Conservation (phyloP, 2,329 filamentous ascomycete species). For the Arthrobotrys sinensis region DNA sequence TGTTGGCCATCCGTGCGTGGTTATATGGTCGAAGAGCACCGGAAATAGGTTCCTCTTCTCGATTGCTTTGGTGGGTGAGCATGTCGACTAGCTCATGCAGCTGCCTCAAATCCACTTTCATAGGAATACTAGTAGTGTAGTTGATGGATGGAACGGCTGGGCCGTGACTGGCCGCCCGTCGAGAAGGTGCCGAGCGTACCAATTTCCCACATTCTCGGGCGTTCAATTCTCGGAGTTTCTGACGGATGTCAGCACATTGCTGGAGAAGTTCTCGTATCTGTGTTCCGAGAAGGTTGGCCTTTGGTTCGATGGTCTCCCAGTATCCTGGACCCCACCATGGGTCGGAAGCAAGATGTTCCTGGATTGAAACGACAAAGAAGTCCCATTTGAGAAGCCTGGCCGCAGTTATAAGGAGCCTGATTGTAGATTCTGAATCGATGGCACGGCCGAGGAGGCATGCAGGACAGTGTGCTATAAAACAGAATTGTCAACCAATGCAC, state of each 20-base stretch:
- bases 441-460: constrained; percentile 60
- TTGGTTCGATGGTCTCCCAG: constrained; percentile 61
- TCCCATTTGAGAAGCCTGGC: constrained; percentile 57
- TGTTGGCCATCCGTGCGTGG: constrained; percentile 48
- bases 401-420: constrained; percentile 51
- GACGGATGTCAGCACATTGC: constrained; percentile 48
- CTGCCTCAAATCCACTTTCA: constrained; percentile 56
- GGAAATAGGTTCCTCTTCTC: constrained; percentile 9
- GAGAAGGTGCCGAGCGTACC: constrained; percentile 29
- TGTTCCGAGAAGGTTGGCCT: constrained; percentile 51
- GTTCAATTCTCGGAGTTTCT: constrained; percentile 33
- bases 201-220: constrained; percentile 22
- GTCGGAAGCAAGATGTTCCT: constrained; percentile 53
- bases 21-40: constrained; percentile 54
- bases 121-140: constrained; percentile 38
- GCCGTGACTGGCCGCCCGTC: constrained; percentile 39
- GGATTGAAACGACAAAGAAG: constrained; percentile 55
- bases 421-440: constrained; percentile 58
- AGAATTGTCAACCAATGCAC: not conserved
- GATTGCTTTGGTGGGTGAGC: constrained; percentile 13
- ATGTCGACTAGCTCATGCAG: constrained; percentile 45
- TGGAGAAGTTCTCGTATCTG: constrained; percentile 57
- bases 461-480: constrained; percentile 39
- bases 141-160: constrained; percentile 3
- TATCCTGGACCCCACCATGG: constrained; percentile 59